Percentiles rank a stretch among this genome's conserved stretches.
Conservation (phyloP, 306 rosid species). For the Cucurbita maxima region DNA sequence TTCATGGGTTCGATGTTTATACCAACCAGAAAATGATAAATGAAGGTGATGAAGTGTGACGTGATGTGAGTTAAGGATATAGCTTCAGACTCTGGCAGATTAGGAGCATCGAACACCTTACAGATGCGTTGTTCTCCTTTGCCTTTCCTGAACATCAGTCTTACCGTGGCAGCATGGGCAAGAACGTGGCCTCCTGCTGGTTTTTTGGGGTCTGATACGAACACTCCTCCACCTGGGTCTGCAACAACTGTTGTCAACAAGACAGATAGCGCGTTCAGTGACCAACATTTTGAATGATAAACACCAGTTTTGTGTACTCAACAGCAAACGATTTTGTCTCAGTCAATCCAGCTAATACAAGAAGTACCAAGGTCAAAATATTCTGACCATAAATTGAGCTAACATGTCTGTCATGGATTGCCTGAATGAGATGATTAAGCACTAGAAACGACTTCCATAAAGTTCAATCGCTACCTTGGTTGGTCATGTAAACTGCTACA, state of each 20-base stretch:
- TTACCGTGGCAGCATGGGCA: constrained; percentile 87
- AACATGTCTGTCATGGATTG: background rate
- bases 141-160: constrained; percentile 90
- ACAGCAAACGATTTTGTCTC: background rate
- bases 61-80: constrained; percentile 47
- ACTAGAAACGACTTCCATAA: background rate
- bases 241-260: constrained; percentile 63
- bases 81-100: constrained; percentile 93
- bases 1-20: background rate
- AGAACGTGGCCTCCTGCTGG: constrained; percentile 96
- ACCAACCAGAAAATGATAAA: background rate
- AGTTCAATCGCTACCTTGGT: constrained; percentile 46
- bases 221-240: constrained; percentile 91
- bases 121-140: constrained; percentile 94
- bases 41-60: background rate
- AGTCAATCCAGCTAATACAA: background rate
- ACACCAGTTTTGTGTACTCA: background rate
- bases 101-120: constrained; percentile 91
- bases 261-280: background rate
- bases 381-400: background rate
- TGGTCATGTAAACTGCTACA: constrained; percentile 89
- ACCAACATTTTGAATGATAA: background rate
- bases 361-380: background rate
- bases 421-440: background rate
- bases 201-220: constrained; percentile 87